Evolutionary conservation across 306 rosid species (phyloP), one percentile per base, ranked within the genome.

Genomic region (Prunus armeniaca): DNA sequence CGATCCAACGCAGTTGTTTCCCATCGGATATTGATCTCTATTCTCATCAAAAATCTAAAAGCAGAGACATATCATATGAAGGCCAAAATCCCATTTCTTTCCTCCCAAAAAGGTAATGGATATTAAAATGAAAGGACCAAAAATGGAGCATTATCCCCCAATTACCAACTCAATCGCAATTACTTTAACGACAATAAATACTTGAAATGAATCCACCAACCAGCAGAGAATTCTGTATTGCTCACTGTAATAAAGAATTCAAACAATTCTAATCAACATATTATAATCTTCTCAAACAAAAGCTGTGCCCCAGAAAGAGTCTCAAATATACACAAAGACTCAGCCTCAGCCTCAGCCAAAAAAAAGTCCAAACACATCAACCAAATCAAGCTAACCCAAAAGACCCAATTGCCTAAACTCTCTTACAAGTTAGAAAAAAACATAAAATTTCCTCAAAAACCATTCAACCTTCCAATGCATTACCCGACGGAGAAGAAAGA

Each of bases 1-100:
- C 52, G 89, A 71, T 66, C 91, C 88, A 61, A 92, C 84, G 50
- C 98, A 90, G 71, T 80, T 88, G 84, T 95, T 92, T 67, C 98
- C 98, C 97, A 95, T 95, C 83, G 84, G 79, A 75, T 7, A 51
- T 43, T 22, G 58, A 3, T 25, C 67, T 55, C 58, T 34, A 55
- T n/a, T 55, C 62, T 78, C 55, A 19, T 45, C 47, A 47, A 25
- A 71, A 24, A 9, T 64, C 71, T 24, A 80, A 54, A 69, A 38
- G 67, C 67, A 63, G 58, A 25, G 41, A 24, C 54, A 70, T 32
- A 75, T 45, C 71, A 68, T 57, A 63, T 19, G 63, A 51, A 57
- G 18, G 12, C 54, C 56, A 17, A 25, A 70, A 58, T 28, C 75
- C 69, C 71, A 38, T 65, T 25, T 71, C 62, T 19, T 55, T 45